phyloP scores from a whole-genome alignment of 1,139 yeast genomes.

The Kodamaea arcana region DNA sequence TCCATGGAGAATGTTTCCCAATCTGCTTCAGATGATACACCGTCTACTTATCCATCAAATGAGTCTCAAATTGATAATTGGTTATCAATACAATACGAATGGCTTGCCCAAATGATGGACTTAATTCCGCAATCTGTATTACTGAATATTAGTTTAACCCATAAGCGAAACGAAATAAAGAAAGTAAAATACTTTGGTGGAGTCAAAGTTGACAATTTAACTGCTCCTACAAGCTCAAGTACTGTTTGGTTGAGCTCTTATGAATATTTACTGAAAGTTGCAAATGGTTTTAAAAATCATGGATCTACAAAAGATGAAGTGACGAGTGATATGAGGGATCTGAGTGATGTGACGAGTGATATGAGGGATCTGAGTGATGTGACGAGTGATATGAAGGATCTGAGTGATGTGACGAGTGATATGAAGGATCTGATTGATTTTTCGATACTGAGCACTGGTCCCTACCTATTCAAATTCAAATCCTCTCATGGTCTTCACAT shows the following conservation, averaged over 20 bases:
- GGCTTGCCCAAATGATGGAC: constrained; percentile 57
- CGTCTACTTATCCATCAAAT: constrained; percentile 3
- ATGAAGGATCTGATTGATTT: too few species aligned
- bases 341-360: too few species aligned
- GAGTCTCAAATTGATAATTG: constrained; percentile 25
- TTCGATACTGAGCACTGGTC: too few species aligned
- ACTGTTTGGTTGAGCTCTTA: constrained; percentile 26
- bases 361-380: too few species aligned
- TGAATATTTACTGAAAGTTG: constrained; percentile 8
- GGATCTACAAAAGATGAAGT: not conserved
- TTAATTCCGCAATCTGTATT: constrained; percentile 41
- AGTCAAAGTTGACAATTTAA: constrained; percentile 21
- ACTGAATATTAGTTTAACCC: constrained; percentile 9
- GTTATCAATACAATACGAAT: constrained; percentile 43
- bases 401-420: too few species aligned
- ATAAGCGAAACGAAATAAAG: constrained; percentile 7
- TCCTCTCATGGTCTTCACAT: constrained; percentile 1
- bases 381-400: too few species aligned
- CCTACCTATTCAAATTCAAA: constrained; percentile 7
- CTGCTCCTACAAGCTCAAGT: constrained; percentile 28
- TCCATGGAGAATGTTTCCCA: too few species aligned
- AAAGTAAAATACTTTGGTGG: constrained; percentile 31
- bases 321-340: too few species aligned
- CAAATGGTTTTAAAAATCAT: too few species aligned
- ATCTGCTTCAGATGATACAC: too few species aligned